Evolutionary conservation across 257 asterid genomes (phyloP), one percentile per base, ranked within the genome.

Genomic region (Nicotiana paniculata): DNA sequence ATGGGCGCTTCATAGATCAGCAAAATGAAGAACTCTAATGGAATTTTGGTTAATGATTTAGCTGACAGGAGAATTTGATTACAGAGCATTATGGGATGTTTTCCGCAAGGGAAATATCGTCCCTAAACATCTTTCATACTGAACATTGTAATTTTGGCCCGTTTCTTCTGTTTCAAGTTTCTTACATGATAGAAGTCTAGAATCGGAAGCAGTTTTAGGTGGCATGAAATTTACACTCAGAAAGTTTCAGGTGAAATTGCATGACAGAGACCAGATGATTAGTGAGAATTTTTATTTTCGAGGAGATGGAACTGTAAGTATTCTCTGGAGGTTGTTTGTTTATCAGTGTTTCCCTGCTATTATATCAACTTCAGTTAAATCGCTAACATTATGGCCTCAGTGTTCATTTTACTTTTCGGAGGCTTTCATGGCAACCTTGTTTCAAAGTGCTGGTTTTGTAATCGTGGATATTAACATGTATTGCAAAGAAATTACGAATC

Each of bases 301-400:
- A 84, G 90, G 93, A 59, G 98, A 94, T 83, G 97, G 98, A 82
- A 93, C 98, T 67, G 97, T 94, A 88, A 90, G 97, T 81, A 81
- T 69, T 48, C 33, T 84, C 65, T 63, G 1, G 21, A 61, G 77
- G 74, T 80, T 79, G 81, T 51, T 26, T 6, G 46, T 39, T 28
- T 51, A 15, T 15, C 33, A 21, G 7, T 26, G 26, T 7, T 51
- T 24, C 4, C 26, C 6, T 61, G 4, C 46, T 75, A 0, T 13
- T 51, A 26, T 75, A 51, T 75, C 26, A 51, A 26, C 63, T 26
- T 75, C 9, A 75, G 9, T 28, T 24, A 51, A 74, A 26, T 75
- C 9, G 8, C 15, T 69, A 55, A 54, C 18, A 30, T 18, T 30
- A 43, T 12, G 57, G 51, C 21, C 64, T 64, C 94, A 94, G 97